Conservation (phyloP, 441 rosid species). For the Bruguiera hainesii region DNA sequence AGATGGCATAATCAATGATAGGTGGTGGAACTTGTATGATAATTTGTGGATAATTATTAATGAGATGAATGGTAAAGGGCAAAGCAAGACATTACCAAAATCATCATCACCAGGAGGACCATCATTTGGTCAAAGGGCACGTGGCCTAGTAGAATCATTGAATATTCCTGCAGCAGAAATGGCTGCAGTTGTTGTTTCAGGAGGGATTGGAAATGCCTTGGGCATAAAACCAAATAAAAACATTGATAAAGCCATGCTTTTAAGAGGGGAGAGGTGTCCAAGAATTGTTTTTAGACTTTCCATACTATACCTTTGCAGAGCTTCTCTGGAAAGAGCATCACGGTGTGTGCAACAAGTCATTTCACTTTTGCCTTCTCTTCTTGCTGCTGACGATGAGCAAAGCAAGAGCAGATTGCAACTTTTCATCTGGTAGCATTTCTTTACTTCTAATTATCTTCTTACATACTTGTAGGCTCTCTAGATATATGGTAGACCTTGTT, state of each 20-base stretch:
- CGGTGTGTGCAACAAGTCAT: conserved; percentile 85
- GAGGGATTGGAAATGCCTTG: conserved; percentile 94
- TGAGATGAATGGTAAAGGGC: conserved; percentile 90
- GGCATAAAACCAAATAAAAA: conserved; percentile 81
- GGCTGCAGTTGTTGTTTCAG: conserved; percentile 99
- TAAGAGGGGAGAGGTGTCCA: conserved; percentile 96
- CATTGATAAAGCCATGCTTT: conserved; percentile 93
- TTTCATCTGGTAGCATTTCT: conserved; percentile 66
- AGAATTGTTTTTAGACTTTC: conserved; percentile 88
- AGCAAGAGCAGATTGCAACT: conserved; percentile 92
- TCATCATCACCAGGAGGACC: conserved; percentile 60
- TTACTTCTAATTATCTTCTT: conserved; percentile 9
- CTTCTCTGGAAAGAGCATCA: conserved; percentile 93
- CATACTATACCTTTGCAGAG: conserved; percentile 75
- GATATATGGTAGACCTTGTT: conserved; percentile 9
- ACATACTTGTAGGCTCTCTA: conserved; percentile 8
- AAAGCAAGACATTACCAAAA: conserved; percentile 63
- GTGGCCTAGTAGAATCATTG: conserved; percentile 95
- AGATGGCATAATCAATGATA: conserved; percentile 47
- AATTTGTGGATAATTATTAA: conserved; percentile 82
- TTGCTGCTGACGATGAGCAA: conserved; percentile 88
- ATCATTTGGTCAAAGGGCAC: conserved; percentile 96
- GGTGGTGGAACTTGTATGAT: conserved; percentile 94
- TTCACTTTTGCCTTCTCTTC: conserved; percentile 79
- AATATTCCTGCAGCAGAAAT: conserved; percentile 99